Conservation (phyloP, 176 grass and related monocot species). For the Hyparrhenia diplandra region DNA sequence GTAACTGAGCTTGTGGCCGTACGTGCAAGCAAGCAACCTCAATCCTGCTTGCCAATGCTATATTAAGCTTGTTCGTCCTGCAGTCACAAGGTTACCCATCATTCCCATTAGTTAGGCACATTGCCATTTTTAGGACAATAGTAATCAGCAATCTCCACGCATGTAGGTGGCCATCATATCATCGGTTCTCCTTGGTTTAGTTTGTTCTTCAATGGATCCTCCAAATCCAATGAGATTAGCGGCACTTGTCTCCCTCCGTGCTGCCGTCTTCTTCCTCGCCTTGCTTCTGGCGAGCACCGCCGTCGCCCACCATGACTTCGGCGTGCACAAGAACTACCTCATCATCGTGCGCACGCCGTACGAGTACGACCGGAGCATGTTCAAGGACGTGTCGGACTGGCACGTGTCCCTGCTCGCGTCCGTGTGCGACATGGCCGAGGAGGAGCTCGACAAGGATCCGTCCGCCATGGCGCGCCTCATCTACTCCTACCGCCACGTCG, state of each 20-base stretch:
- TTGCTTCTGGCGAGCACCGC: conserved; percentile 4
- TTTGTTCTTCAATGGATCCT: conserved; percentile 34
- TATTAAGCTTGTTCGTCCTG: conserved; percentile 26
- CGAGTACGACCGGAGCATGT: conserved; percentile 36
- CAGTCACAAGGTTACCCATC: not conserved
- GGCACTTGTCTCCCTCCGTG: not conserved
- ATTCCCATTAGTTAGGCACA: not conserved
- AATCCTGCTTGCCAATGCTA: conserved; percentile 15
- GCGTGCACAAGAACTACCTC: conserved; percentile 51
- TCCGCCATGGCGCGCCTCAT: conserved; percentile 40
- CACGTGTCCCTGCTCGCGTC: conserved; percentile 57
- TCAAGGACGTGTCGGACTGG: conserved; percentile 42
- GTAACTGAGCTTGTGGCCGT: not conserved
- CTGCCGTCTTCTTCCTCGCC: conserved; percentile 1
- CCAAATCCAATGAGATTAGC: not conserved
- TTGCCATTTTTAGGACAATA: conserved; percentile 25
- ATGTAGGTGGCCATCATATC: not conserved
- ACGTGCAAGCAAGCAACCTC: conserved; percentile 4
- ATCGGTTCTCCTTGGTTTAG: not conserved
- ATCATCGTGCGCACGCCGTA: conserved; percentile 49
- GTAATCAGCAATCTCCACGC: not conserved
- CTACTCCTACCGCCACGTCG: conserved; percentile 69
- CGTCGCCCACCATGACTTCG: conserved; percentile 24
- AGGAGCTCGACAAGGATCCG: conserved; percentile 32
- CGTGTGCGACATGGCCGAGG: conserved; percentile 50